These are phyloP conservation scores for Pichia sp. DNA, from an alignment of 1,139 yeast species.

Conservation along the genomic window DNA sequence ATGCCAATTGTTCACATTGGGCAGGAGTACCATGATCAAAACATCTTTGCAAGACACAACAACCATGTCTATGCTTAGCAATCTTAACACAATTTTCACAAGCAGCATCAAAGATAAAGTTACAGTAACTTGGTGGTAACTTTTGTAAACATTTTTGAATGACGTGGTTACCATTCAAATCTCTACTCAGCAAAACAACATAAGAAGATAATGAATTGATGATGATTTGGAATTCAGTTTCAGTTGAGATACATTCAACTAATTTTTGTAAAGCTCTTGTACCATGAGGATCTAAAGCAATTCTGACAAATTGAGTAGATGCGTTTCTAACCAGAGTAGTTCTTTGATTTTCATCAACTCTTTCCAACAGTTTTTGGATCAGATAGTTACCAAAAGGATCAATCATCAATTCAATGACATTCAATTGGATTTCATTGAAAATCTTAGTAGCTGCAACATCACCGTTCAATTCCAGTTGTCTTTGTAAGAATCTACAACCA, in stretches of 20 bases:
- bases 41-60: slow-evolving; percentile 94
- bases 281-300: slow-evolving; percentile 84
- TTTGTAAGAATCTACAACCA: slow-evolving; percentile 59
- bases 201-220: slow-evolving; percentile 66
- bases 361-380: slow-evolving; percentile 84
- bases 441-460: slow-evolving; percentile 58
- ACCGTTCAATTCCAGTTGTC: slow-evolving; percentile 46
- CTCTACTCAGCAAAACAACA: slow-evolving; percentile 80
- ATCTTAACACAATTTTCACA: slow-evolving; percentile 72
- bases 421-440: slow-evolving; percentile 75
- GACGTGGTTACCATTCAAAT: slow-evolving; percentile 95
- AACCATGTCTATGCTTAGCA: slow-evolving; percentile 96
- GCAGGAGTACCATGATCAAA: slow-evolving; percentile 75
- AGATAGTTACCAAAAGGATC: slow-evolving; percentile 98
- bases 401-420: slow-evolving; percentile 84
- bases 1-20: slow-evolving; percentile 61
- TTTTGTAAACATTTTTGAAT: slow-evolving; percentile 88
- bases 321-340: slow-evolving; percentile 70
- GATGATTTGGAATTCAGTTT: slow-evolving; percentile 53
- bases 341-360: slow-evolving; percentile 68
- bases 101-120: slow-evolving; percentile 88
- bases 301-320: slow-evolving; percentile 68
- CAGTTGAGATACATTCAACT: slow-evolving; percentile 64
- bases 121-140: slow-evolving; percentile 64
- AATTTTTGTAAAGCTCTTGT: slow-evolving; percentile 92